Conservation (phyloP, 2,329 filamentous ascomycete genomes). For the Scedosporium dehoogii region DNA sequence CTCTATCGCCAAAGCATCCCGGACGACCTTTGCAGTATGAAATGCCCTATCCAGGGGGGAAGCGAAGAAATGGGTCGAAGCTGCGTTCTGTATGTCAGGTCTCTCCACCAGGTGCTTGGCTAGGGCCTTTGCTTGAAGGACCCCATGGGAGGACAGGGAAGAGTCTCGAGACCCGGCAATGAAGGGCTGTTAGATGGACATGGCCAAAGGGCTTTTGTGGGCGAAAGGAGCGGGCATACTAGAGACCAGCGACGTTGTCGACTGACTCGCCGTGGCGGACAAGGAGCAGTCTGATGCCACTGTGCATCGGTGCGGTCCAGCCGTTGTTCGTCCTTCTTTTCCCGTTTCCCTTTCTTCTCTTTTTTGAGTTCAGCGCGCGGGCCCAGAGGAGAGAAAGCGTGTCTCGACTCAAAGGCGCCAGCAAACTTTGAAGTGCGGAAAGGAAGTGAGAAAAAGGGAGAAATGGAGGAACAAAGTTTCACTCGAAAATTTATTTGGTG, state of each 20-base stretch:
- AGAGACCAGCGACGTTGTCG: conserved; percentile 73
- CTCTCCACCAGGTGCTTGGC: conserved; percentile 46
- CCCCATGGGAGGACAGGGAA: conserved; percentile 68
- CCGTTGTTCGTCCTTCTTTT: too few species aligned
- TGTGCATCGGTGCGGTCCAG: too few species aligned
- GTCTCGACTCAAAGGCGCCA: neutral
- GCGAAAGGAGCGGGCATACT: conserved; percentile 38
- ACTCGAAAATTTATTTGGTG: neutral
- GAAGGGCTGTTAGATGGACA: neutral
- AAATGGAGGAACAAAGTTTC: neutral
- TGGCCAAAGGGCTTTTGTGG: neutral
- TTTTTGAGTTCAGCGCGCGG: neutral
- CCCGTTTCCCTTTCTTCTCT: too few species aligned
- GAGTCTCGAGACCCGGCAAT: conserved; percentile 75
- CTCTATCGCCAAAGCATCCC: conserved; percentile 36
- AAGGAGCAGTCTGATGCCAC: conserved; percentile 45
- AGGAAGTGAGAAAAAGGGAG: neutral
- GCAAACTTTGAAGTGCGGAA: neutral
- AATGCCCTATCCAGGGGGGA: conserved; percentile 68
- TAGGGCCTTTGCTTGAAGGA: conserved; percentile 65
- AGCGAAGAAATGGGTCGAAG: conserved; percentile 52
- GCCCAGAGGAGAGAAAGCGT: neutral
- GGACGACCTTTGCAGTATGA: conserved; percentile 59
- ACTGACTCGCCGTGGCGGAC: conserved; percentile 85
- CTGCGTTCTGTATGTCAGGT: conserved; percentile 13